Conservation (phyloP, 2,329 filamentous ascomycete species). For the Alternaria longipes region DNA sequence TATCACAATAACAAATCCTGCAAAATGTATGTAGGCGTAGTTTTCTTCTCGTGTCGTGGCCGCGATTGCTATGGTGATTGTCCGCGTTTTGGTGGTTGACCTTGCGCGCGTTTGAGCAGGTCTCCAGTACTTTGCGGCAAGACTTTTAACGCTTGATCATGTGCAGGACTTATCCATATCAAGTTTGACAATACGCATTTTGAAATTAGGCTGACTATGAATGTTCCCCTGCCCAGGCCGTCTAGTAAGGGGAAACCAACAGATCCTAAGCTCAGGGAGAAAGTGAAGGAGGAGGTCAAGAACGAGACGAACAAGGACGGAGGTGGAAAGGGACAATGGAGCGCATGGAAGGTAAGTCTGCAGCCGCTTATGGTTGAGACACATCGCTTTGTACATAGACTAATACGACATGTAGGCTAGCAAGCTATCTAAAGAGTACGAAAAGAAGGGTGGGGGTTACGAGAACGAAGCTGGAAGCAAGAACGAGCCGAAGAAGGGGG, state of each 20-base stretch:
- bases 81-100: background rate
- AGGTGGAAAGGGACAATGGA: constrained; percentile 58
- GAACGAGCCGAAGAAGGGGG: constrained; percentile 56
- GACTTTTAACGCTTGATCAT: background rate
- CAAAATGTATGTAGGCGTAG: background rate
- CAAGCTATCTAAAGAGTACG: constrained; percentile 57
- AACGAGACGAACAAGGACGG: constrained; percentile 57
- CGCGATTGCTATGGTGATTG: background rate
- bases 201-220: background rate
- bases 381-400: background rate
- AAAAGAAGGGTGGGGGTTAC: constrained; percentile 52
- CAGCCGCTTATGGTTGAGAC: background rate
- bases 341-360: constrained; percentile 56
- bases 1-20: background rate
- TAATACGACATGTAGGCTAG: constrained; percentile 39
- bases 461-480: constrained; percentile 55
- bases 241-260: constrained; percentile 58
- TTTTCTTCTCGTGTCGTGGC: background rate
- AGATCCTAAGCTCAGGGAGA: constrained; percentile 56
- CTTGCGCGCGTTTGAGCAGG: background rate
- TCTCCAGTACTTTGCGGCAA: background rate
- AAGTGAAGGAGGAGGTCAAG: constrained; percentile 59
- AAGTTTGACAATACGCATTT: background rate
- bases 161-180: background rate
- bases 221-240: constrained; percentile 25